A percentile compares a stretch with the other conserved stretches of the same genome.
These are phyloP conservation scores for Oidium heveae DNA, from an alignment of 2,329 filamentous ascomycete species.

Conservation along the genomic window DNA sequence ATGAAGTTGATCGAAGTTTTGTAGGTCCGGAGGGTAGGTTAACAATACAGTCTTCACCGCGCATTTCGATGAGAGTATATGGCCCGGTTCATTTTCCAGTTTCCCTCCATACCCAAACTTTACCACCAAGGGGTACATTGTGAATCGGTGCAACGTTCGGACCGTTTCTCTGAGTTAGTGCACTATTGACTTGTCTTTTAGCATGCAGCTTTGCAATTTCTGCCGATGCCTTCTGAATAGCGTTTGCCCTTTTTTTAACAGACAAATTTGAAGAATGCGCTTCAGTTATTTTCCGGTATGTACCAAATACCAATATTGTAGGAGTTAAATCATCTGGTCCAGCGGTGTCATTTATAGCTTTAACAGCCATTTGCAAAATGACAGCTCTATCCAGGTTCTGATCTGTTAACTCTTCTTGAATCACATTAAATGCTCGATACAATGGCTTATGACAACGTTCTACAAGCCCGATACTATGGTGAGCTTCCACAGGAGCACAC, in stretches of 20 bases:
- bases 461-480: conserved; percentile 1
- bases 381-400: neutral
- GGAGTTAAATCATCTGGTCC: neutral
- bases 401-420: neutral
- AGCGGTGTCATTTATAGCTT: neutral
- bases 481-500: conserved; percentile 1
- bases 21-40: neutral
- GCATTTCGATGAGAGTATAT: neutral
- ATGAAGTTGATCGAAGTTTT: neutral
- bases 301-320: neutral
- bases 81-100: neutral
- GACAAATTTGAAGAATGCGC: neutral
- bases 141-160: neutral
- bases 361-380: conserved; percentile 1
- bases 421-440: neutral
- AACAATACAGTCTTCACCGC: neutral
- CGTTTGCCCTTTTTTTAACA: neutral
- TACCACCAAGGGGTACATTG: conserved; percentile 1
- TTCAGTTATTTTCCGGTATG: neutral
- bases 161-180: conserved; percentile 1
- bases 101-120: conserved; percentile 3
- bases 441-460: conserved; percentile 1
- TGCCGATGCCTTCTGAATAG: conserved; percentile 2
- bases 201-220: conserved; percentile 1
- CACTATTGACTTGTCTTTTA: neutral